Percentiles rank a stretch among this genome's conserved stretches.
Evolutionary conservation across 148 eudicot species (phyloP).

Genomic region (Fallopia convolvulus): DNA sequence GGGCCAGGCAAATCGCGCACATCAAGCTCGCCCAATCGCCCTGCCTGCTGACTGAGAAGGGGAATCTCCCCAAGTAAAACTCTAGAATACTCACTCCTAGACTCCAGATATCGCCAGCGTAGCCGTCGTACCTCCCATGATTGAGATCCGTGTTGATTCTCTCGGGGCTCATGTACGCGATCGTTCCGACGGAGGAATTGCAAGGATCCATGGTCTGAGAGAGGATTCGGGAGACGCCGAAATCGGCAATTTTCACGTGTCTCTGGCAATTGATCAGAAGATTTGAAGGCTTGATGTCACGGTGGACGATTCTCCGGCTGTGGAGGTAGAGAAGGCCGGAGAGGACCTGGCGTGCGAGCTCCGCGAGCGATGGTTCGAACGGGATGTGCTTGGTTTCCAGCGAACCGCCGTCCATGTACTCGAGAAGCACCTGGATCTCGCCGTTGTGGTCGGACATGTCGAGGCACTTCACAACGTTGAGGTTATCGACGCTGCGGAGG

Average conservation of each 20-base stretch:
- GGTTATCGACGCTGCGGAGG: slow-evolving; percentile 62
- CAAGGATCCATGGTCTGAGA: slow-evolving; percentile 80
- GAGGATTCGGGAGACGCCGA: slow-evolving; percentile 57
- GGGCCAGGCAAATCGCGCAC: slow-evolving; percentile 70
- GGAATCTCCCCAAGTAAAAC: slow-evolving; percentile 67
- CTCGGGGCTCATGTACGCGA: slow-evolving; percentile 87
- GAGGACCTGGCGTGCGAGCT: slow-evolving; percentile 48
- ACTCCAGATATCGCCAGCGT: slow-evolving; percentile 86
- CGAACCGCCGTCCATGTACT: slow-evolving; percentile 73
- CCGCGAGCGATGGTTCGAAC: slow-evolving; percentile 42
- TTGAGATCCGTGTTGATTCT: slow-evolving; percentile 77
- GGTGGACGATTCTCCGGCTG: slow-evolving; percentile 50
- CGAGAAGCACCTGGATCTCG: slow-evolving; percentile 72
- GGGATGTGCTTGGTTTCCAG: slow-evolving; percentile 46
- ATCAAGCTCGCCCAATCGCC: slow-evolving; percentile 86
- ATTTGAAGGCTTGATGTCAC: slow-evolving; percentile 82
- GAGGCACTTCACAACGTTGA: slow-evolving; percentile 59
- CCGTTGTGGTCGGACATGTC: slow-evolving; percentile 62
- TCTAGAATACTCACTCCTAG: slow-evolving; percentile 74
- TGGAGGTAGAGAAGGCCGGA: slow-evolving; percentile 60
- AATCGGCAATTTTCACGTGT: slow-evolving; percentile 68
- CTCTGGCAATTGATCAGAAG: slow-evolving; percentile 39
- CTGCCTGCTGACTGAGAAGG: slow-evolving; percentile 53
- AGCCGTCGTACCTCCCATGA: slow-evolving; percentile 70
- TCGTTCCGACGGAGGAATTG: slow-evolving; percentile 78